Evolutionary conservation across 305 asterid genomes (phyloP).

Genomic region (Fraxinus nigra): DNA sequence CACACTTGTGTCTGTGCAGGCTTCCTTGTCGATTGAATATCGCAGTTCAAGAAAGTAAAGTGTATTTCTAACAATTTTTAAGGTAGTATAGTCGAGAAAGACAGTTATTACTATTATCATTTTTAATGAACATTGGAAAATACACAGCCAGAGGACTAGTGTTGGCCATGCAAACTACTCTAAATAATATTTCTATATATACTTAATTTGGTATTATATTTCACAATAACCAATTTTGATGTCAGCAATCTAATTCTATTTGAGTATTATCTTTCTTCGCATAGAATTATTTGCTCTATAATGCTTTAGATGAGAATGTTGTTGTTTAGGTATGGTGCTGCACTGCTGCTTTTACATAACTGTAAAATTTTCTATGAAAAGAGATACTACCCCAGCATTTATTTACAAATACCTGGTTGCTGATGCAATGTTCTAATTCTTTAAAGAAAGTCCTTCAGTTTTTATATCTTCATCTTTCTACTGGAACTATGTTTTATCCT

Average conservation of each 20-base stretch:
- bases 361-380: constrained; percentile 4
- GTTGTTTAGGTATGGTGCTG: constrained; percentile 3
- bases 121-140: constrained; percentile 20
- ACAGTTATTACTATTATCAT: not conserved
- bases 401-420: constrained; percentile 2
- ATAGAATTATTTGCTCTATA: constrained; percentile 6
- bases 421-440: not conserved
- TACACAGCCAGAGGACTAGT: constrained; percentile 8
- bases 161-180: constrained; percentile 1
- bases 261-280: constrained; percentile 4
- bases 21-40: not conserved
- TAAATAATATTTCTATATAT: constrained; percentile 13
- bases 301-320: constrained; percentile 10
- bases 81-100: not conserved
- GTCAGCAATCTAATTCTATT: not conserved
- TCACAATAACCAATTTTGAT: constrained; percentile 3
- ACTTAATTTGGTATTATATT: constrained; percentile 13
- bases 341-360: not conserved
- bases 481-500: constrained; percentile 14
- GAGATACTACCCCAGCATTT: constrained; percentile 1
- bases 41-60: not conserved
- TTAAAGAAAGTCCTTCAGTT: constrained; percentile 3
- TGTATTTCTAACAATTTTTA: not conserved
- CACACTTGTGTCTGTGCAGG: not conserved
- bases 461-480: constrained; percentile 7